phyloP scores from a whole-genome alignment of 2,329 filamentous ascomycete genomes.

The Penicillium sp. region DNA sequence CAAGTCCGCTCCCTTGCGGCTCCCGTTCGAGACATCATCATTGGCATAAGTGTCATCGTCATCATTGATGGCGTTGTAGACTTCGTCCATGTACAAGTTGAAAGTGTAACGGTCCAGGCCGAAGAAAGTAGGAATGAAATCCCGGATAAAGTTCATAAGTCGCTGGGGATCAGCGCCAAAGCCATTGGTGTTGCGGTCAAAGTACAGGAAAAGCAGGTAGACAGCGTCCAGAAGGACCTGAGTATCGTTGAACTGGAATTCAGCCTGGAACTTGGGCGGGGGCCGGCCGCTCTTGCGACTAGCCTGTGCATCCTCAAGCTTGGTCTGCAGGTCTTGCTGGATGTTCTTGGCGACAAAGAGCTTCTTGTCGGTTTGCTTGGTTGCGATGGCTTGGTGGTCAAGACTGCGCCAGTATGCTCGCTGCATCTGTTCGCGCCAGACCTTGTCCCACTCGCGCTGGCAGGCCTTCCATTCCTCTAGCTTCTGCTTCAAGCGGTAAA shows the following conservation, averaged over 20 bases:
- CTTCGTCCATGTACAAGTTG: conserved; percentile 63
- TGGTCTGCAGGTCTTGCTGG: conserved; percentile 85
- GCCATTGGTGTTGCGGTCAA: conserved; percentile 49
- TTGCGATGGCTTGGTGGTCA: conserved; percentile 91
- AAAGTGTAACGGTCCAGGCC: conserved; percentile 70
- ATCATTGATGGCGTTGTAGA: conserved; percentile 68
- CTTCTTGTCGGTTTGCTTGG: conserved; percentile 86
- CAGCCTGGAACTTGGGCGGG: conserved; percentile 68
- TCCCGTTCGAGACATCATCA: conserved; percentile 68
- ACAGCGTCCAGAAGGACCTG: conserved; percentile 59
- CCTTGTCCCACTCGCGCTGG: conserved; percentile 97
- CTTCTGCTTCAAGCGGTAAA: conserved; percentile 90
- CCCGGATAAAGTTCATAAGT: conserved; percentile 71
- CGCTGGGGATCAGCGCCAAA: conserved; percentile 66
- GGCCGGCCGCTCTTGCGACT: conserved; percentile 61
- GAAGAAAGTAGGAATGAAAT: conserved; percentile 74
- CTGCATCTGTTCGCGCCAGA: conserved; percentile 95
- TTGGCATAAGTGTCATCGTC: conserved; percentile 78
- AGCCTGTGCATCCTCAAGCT: conserved; percentile 84
- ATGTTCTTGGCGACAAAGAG: conserved; percentile 87
- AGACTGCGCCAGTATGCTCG: conserved; percentile 94
- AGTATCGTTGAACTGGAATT: conserved; percentile 70
- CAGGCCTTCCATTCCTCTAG: conserved; percentile 97
- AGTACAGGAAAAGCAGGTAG: conserved; percentile 48
- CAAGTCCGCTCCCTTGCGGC: conserved; percentile 60